phyloP scores from a whole-genome alignment of 805 yeast species.

The Saturnispora bothae region DNA sequence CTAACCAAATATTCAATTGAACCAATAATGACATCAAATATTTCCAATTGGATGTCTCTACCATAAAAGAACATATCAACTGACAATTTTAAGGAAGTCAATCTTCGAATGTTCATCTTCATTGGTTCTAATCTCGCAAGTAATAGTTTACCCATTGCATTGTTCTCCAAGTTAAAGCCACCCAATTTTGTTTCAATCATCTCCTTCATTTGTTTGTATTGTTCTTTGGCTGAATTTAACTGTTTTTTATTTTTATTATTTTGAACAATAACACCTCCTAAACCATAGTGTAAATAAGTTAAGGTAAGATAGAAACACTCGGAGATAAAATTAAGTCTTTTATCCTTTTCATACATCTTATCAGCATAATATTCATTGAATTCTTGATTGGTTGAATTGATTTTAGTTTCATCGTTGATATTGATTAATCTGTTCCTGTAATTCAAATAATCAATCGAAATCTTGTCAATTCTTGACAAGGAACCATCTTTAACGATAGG shows the following conservation, averaged over 20 bases:
- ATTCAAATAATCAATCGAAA: constrained; percentile 60
- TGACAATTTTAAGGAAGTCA: constrained; percentile 41
- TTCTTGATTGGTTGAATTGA: constrained; percentile 65
- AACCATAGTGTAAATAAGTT: constrained; percentile 77
- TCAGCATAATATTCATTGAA: constrained; percentile 46
- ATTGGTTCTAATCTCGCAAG: constrained; percentile 22
- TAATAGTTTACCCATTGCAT: constrained; percentile 24
- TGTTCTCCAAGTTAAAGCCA: constrained; percentile 8
- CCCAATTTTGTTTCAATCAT: constrained; percentile 17
- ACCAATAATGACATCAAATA: constrained; percentile 72
- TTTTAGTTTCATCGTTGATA: constrained; percentile 70
- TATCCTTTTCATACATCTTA: constrained; percentile 22
- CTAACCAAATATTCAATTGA: constrained; percentile 61
- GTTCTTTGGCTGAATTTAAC: constrained; percentile 41
- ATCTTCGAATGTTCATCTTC: constrained; percentile 26
- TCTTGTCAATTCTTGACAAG: constrained; percentile 59
- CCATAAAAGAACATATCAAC: constrained; percentile 53
- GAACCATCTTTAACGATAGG: constrained; percentile 64
- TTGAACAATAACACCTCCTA: constrained; percentile 62
- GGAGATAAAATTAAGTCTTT: constrained; percentile 64
- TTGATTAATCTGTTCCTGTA: constrained; percentile 44
- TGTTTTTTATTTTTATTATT: constrained; percentile 44
- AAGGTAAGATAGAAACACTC: constrained; percentile 76
- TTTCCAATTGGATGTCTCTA: constrained; percentile 46
- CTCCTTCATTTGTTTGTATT: constrained; percentile 41